A percentile compares a stretch with the other conserved stretches of the same genome.
Conservation (phyloP, 116 monocot species). For the Thalassia testudinum region DNA sequence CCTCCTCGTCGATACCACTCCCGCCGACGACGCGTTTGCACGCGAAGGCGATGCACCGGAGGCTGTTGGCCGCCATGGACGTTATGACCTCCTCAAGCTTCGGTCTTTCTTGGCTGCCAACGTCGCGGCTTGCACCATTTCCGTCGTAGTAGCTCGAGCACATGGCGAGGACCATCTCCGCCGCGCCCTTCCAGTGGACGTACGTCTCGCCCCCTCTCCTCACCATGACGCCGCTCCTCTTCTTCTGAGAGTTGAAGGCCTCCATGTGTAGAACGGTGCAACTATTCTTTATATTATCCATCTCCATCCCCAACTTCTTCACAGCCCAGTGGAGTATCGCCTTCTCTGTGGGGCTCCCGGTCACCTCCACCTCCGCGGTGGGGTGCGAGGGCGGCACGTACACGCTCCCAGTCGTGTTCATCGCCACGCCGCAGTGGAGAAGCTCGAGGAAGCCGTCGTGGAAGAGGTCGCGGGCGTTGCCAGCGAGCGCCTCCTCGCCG, state of each 20-base stretch:
- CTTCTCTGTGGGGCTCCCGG: slow-evolving; percentile 89
- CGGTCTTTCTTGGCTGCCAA: slow-evolving; percentile 2
- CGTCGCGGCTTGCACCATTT: slow-evolving; percentile 3
- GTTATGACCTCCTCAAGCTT: slow-evolving; percentile 19
- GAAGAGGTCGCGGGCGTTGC: background rate
- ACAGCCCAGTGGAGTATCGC: slow-evolving; percentile 84
- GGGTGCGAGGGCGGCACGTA: slow-evolving; percentile 6
- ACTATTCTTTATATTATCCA: slow-evolving; percentile 1
- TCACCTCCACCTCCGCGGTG: slow-evolving; percentile 27
- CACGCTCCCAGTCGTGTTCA: slow-evolving; percentile 36
- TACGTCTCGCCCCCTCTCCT: background rate
- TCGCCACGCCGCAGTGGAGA: slow-evolving; percentile 17
- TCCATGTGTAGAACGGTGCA: slow-evolving; percentile 11
- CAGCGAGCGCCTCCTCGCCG: background rate
- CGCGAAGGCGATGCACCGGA: slow-evolving; percentile 40
- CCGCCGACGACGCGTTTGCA: slow-evolving; percentile 8
- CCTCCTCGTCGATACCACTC: slow-evolving; percentile 12
- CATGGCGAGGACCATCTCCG: slow-evolving; percentile 14
- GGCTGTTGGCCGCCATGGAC: slow-evolving; percentile 28
- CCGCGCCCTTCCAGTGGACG: slow-evolving; percentile 16
- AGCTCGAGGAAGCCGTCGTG: background rate
- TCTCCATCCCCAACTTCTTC: slow-evolving; percentile 16
- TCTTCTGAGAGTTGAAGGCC: slow-evolving; percentile 31
- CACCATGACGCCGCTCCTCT: slow-evolving; percentile 32
- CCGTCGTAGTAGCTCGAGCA: slow-evolving; percentile 7